phyloP scores from a whole-genome alignment of 768 basidiomycete genomes.

The Pholiota conissans region DNA sequence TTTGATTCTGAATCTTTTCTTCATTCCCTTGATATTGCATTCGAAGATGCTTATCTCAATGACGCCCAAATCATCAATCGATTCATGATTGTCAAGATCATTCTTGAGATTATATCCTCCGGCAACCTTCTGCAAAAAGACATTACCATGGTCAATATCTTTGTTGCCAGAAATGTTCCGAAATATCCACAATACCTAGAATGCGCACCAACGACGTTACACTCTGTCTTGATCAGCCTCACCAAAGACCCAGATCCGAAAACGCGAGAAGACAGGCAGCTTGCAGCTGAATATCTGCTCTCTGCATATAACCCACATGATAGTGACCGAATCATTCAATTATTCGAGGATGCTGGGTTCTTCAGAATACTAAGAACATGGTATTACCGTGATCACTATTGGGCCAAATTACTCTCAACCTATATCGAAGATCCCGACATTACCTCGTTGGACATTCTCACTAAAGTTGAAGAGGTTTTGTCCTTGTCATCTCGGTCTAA shows the following conservation, averaged over 20 bases:
- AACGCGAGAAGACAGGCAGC: conserved; percentile 91
- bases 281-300: conserved; percentile 91
- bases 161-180: conserved; percentile 93
- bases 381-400: conserved; percentile 73
- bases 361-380: conserved; percentile 85
- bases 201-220: conserved; percentile 65
- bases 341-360: conserved; percentile 86
- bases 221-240: conserved; percentile 76
- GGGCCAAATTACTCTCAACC: conserved; percentile 72
- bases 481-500: conserved; percentile 41
- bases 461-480: conserved; percentile 65
- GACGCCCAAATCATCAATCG: conserved; percentile 70
- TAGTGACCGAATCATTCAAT: conserved; percentile 56
- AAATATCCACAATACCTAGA: conserved; percentile 91
- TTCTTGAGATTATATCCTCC: conserved; percentile 74
- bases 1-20: conserved; percentile 95
- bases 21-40: conserved; percentile 90
- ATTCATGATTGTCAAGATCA: conserved; percentile 78
- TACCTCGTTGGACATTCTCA: conserved; percentile 59
- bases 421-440: conserved; percentile 76
- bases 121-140: conserved; percentile 58
- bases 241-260: conserved; percentile 71
- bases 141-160: conserved; percentile 88
- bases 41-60: conserved; percentile 91
- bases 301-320: conserved; percentile 90